Evolutionary conservation across 495 filamentous ascomycete genomes (phyloP).

Genomic region (Hyphodiscus hymeniophilus): DNA sequence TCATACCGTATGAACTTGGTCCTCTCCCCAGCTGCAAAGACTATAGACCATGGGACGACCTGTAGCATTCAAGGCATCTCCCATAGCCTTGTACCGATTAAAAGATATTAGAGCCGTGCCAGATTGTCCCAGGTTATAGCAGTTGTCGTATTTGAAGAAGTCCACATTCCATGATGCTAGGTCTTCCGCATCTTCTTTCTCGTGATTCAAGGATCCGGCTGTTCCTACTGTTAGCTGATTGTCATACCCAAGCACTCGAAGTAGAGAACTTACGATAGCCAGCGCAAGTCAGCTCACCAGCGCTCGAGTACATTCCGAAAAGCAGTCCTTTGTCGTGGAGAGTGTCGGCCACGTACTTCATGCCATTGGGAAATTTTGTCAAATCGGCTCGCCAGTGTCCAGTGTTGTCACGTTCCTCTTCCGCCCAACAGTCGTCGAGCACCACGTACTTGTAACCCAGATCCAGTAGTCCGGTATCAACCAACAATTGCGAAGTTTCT

Average conservation of each 20-base stretch:
- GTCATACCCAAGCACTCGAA: not conserved
- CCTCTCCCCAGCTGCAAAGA: conserved; percentile 32
- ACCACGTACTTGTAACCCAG: conserved; percentile 49
- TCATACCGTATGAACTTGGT: conserved; percentile 25
- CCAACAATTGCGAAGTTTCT: conserved; percentile 35
- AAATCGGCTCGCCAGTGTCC: conserved; percentile 17
- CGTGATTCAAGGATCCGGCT: conserved; percentile 31
- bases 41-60: conserved; percentile 18
- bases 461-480: conserved; percentile 41
- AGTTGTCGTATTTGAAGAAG: conserved; percentile 46
- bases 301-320: conserved; percentile 27
- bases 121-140: conserved; percentile 35
- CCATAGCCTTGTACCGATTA: conserved; percentile 25
- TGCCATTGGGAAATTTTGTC: conserved; percentile 22
- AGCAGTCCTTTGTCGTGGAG: conserved; percentile 26
- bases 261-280: conserved; percentile 16
- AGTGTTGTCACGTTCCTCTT: conserved; percentile 26
- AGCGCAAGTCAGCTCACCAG: conserved; percentile 28
- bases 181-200: conserved; percentile 35
- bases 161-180: conserved; percentile 38
- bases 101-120: conserved; percentile 39
- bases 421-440: conserved; percentile 48
- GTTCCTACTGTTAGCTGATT: not conserved
- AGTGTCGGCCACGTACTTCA: conserved; percentile 22
- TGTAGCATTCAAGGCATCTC: conserved; percentile 21